These are phyloP conservation scores for Globisporangium parvum DNA, from an alignment of 352 stramenopile genomes.

Conservation along the genomic window DNA sequence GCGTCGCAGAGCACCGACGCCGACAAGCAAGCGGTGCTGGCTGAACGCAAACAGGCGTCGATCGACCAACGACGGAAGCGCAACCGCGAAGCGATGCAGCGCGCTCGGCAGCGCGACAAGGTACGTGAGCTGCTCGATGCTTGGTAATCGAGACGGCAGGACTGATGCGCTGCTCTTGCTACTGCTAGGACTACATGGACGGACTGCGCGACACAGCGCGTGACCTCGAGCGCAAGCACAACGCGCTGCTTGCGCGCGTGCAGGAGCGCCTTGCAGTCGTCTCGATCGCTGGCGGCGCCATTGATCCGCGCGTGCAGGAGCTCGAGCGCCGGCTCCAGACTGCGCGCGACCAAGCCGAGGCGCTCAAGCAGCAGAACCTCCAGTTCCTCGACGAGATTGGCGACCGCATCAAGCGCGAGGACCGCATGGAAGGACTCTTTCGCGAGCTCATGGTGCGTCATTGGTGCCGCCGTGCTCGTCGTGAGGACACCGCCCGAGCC, in stretches of 20 bases:
- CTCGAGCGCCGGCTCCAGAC: slow-evolving; percentile 29
- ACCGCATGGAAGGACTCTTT: slow-evolving; percentile 50
- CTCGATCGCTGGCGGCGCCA: slow-evolving; percentile 3
- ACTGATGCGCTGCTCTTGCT: no score
- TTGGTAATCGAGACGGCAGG: no score
- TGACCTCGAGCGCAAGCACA: slow-evolving; percentile 27
- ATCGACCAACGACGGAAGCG: slow-evolving; percentile 43
- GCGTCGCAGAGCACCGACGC: background rate
- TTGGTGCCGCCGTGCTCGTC: background rate
- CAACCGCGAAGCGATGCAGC: slow-evolving; percentile 62
- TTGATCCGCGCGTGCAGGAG: slow-evolving; percentile 10
- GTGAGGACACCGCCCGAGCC: no score
- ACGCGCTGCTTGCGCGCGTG: slow-evolving; percentile 27
- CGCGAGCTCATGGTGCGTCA: slow-evolving; percentile 27
- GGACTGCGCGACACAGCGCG: slow-evolving; percentile 26
- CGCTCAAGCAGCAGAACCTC: slow-evolving; percentile 39
- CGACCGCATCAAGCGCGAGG: slow-evolving; percentile 42
- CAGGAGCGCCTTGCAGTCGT: slow-evolving; percentile 25
- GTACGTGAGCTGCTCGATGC: background rate
- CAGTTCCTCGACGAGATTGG: slow-evolving; percentile 38
- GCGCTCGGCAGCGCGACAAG: slow-evolving; percentile 39
- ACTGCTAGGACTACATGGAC: slow-evolving; percentile 40
- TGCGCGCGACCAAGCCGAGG: slow-evolving; percentile 23
- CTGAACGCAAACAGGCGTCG: slow-evolving; percentile 21
- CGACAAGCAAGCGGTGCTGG: background rate